Evolutionary conservation across 768 basidiomycete genomes (phyloP).

Genomic region (Suillus ampliporus): DNA sequence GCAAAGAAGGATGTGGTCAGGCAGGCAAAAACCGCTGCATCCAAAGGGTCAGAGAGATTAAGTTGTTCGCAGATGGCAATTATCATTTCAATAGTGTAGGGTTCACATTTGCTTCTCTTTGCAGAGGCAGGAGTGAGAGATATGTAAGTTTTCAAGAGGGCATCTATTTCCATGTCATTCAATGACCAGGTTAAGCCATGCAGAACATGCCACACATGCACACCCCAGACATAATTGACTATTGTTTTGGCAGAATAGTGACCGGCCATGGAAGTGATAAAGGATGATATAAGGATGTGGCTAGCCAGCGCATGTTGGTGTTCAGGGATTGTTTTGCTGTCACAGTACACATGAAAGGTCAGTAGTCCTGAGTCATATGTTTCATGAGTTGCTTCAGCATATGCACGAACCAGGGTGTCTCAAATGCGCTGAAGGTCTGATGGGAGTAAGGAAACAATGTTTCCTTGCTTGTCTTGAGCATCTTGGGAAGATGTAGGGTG

Average conservation of each 20-base stretch:
- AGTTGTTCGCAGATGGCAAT: not conserved
- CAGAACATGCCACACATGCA: slow-evolving; percentile 32
- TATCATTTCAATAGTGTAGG: slow-evolving; percentile 18
- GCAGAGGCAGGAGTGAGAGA: slow-evolving; percentile 15
- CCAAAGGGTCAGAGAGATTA: slow-evolving; percentile 28
- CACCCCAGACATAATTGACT: slow-evolving; percentile 18
- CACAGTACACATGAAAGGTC: slow-evolving; percentile 47
- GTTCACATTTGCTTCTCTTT: slow-evolving; percentile 12
- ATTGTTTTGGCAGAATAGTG: slow-evolving; percentile 16
- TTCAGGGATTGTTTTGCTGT: slow-evolving; percentile 28
- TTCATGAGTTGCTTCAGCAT: slow-evolving; percentile 36
- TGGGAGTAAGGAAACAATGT: slow-evolving; percentile 18
- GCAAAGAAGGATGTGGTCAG: slow-evolving; percentile 44
- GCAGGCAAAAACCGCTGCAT: slow-evolving; percentile 29
- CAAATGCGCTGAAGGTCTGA: slow-evolving; percentile 30
- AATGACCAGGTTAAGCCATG: slow-evolving; percentile 23
- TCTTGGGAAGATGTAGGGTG: slow-evolving; percentile 3
- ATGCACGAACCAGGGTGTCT: slow-evolving; percentile 27
- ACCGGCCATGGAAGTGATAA: slow-evolving; percentile 20
- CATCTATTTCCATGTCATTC: slow-evolving; percentile 21
- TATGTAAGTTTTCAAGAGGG: slow-evolving; percentile 16
- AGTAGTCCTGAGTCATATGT: slow-evolving; percentile 47
- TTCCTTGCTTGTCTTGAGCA: not conserved
- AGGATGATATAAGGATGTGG: slow-evolving; percentile 16
- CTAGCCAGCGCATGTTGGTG: slow-evolving; percentile 11